These are phyloP conservation scores for Tuber calosporum DNA, from an alignment of 495 filamentous ascomycete species.

Conservation along the genomic window DNA sequence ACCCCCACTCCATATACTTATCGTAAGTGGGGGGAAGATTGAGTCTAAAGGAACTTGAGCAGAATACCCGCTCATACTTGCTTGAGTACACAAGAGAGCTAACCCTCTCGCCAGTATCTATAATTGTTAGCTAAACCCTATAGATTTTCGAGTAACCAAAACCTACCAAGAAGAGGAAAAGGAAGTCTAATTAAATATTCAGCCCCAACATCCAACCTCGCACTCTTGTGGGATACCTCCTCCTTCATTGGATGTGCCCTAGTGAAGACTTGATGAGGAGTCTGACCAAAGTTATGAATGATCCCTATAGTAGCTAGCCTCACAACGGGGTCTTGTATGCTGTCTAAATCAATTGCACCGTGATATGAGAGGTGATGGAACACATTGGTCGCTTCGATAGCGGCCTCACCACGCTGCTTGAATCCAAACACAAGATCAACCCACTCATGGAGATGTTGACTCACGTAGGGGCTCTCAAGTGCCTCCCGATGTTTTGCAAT, in stretches of 20 bases:
- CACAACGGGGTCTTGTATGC: constrained; percentile 80
- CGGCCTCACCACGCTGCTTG: constrained; percentile 91
- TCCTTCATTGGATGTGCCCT: constrained; percentile 70
- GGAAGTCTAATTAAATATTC: constrained; percentile 73
- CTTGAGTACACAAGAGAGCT: constrained; percentile 67
- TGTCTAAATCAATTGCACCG: constrained; percentile 85
- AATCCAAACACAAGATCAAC: constrained; percentile 92
- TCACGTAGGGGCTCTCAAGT: constrained; percentile 89
- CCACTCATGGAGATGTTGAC: constrained; percentile 83
- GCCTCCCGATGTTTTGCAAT: constrained; percentile 91
- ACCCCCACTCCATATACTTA: constrained; percentile 93
- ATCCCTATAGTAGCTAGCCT: constrained; percentile 81
- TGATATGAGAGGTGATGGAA: constrained; percentile 94
- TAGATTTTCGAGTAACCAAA: background rate
- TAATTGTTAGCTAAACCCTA: constrained; percentile 26
- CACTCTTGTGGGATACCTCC: constrained; percentile 47
- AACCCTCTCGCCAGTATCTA: constrained; percentile 72
- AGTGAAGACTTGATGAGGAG: constrained; percentile 86
- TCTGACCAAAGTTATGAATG: constrained; percentile 98
- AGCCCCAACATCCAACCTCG: constrained; percentile 67
- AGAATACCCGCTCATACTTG: constrained; percentile 76
- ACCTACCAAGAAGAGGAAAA: constrained; percentile 43
- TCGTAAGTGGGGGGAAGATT: constrained; percentile 83
- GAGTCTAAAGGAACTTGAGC: constrained; percentile 70
- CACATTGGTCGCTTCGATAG: constrained; percentile 83